Evolutionary conservation across 495 filamentous ascomycete species (phyloP).

Genomic region (Halenospora varia): DNA sequence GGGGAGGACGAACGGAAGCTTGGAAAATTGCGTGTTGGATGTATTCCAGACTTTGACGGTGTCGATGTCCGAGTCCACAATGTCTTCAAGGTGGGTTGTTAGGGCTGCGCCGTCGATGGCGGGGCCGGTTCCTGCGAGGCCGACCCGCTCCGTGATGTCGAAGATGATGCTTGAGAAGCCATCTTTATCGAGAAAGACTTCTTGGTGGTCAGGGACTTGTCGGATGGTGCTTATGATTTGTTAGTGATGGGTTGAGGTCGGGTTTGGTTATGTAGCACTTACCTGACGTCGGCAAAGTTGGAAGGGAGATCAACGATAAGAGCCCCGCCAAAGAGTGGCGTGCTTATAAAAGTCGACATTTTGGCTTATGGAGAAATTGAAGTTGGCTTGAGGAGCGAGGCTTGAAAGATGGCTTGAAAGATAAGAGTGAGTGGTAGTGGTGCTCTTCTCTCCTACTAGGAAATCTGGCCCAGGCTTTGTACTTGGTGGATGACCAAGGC

Average conservation of each 20-base stretch:
- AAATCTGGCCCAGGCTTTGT: neutral
- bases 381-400: too few relatives aligned
- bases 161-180: slow-evolving; percentile 74
- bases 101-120: slow-evolving; percentile 61
- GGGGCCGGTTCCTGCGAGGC: slow-evolving; percentile 36
- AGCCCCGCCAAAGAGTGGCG: slow-evolving; percentile 76
- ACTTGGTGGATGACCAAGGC: neutral
- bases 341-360: slow-evolving; percentile 49
- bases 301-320: slow-evolving; percentile 67
- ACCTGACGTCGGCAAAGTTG: slow-evolving; percentile 81
- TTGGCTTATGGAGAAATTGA: too few relatives aligned
- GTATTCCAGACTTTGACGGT: slow-evolving; percentile 53
- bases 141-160: slow-evolving; percentile 79
- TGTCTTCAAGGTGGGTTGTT: slow-evolving; percentile 73
- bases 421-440: too few relatives aligned
- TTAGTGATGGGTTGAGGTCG: neutral
- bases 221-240: slow-evolving; percentile 63
- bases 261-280: slow-evolving; percentile 16
- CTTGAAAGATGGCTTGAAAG: too few relatives aligned
- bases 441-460: too few relatives aligned
- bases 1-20: slow-evolving; percentile 38
- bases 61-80: slow-evolving; percentile 58
- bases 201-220: slow-evolving; percentile 90
- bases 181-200: slow-evolving; percentile 86
- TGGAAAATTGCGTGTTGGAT: slow-evolving; percentile 44